These are phyloP conservation scores for Iberis pinnata DNA, from an alignment of 345 rosid genomes.

Conservation along the genomic window DNA sequence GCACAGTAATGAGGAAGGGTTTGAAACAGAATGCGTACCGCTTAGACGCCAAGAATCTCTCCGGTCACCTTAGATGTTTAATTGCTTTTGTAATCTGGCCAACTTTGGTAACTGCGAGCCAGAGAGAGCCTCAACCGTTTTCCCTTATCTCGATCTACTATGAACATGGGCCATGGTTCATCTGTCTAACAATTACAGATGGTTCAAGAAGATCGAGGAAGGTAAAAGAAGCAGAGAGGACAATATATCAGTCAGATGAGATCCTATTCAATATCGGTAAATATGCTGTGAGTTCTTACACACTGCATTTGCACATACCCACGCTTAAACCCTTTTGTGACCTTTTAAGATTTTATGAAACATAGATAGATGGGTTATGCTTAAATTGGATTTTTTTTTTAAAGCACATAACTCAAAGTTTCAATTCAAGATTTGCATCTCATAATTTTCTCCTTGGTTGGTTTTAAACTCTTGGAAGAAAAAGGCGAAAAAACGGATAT, in stretches of 20 bases:
- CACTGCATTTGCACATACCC: no score
- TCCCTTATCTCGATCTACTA: conserved; percentile 14
- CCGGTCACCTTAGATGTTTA: conserved; percentile 28
- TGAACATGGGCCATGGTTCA: conserved; percentile 17
- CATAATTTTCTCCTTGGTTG: no score
- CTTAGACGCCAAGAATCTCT: conserved; percentile 44
- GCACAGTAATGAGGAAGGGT: conserved; percentile 38
- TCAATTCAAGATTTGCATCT: conserved; percentile 12
- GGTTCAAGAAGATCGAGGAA: conserved; percentile 24
- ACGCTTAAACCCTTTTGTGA: conserved; percentile 27
- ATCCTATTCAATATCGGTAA: conserved; percentile 14
- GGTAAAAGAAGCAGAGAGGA: conserved; percentile 5
- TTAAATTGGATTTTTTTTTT: conserved; percentile 9
- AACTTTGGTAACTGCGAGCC: conserved; percentile 3
- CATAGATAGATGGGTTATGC: conserved; percentile 29
- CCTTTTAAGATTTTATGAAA: neutral
- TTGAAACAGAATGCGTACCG: conserved; percentile 51
- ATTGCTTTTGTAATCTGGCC: conserved; percentile 10
- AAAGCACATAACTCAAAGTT: neutral
- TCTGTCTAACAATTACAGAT: conserved; percentile 18
- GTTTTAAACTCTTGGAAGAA: conserved; percentile 4
- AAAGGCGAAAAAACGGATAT: no score
- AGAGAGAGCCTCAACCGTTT: conserved; percentile 22
- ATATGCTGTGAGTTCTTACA: conserved; percentile 23
- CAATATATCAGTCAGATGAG: neutral